A percentile compares a stretch with the other conserved stretches of the same genome.
Conservation (phyloP, 2,329 filamentous ascomycete genomes). For the Penicillium sp. region DNA sequence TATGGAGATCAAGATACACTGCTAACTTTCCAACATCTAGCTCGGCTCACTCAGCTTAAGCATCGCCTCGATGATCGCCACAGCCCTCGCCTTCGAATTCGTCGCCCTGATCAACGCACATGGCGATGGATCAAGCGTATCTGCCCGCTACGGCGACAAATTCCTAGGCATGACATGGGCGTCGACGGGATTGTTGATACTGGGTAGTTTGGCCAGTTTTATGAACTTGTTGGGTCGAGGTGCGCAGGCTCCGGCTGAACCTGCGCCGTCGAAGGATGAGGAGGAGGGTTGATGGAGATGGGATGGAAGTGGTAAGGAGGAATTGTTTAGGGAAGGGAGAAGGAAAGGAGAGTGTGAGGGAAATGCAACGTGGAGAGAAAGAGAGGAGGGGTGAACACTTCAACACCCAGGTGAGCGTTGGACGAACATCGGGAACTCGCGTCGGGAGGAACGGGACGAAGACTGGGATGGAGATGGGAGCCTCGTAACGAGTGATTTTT, state of each 20-base stretch:
- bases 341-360: constrained; percentile 1
- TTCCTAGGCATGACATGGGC: constrained; percentile 68
- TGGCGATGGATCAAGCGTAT: constrained; percentile 57
- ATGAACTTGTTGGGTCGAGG: constrained; percentile 35
- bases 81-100: constrained; percentile 64
- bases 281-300: constrained; percentile 20
- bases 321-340: constrained; percentile 2
- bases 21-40: constrained; percentile 28
- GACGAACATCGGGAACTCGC: constrained; percentile 7
- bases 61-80: constrained; percentile 76
- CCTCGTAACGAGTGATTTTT: constrained; percentile 18
- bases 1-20: too few species aligned
- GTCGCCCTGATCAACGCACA: constrained; percentile 60
- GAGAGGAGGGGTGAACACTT: background rate
- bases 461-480: background rate
- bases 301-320: background rate
- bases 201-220: constrained; percentile 41
- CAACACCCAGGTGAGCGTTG: too few species aligned
- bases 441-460: constrained; percentile 9
- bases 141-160: constrained; percentile 57
- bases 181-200: constrained; percentile 49
- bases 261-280: constrained; percentile 27
- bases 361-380: background rate
- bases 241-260: constrained; percentile 9
- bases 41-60: constrained; percentile 67